Conservation (phyloP, 345 rosid species). For the Eutrema japonicum region DNA sequence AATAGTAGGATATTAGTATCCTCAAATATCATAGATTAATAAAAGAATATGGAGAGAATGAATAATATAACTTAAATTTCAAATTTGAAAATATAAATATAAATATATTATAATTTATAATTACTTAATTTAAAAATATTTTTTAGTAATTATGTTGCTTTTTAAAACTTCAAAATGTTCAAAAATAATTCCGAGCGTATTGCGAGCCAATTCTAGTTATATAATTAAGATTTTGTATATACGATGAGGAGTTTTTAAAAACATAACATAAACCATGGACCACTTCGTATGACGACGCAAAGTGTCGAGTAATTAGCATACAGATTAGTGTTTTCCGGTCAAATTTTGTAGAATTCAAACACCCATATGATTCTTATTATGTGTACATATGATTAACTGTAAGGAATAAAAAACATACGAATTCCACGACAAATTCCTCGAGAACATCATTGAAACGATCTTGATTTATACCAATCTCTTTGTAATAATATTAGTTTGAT, state of each 20-base stretch:
- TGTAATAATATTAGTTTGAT: constrained; percentile 16
- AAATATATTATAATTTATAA: too few species aligned
- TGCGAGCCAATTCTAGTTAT: too few species aligned
- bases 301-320: constrained; percentile 35
- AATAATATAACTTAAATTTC: too few species aligned
- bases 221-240: not conserved
- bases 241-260: constrained; percentile 7
- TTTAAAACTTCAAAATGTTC: too few species aligned
- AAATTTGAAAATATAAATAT: too few species aligned
- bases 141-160: too few species aligned
- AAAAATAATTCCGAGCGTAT: too few species aligned
- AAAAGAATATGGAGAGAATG: too few species aligned
- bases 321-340: constrained; percentile 29
- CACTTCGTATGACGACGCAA: constrained; percentile 29
- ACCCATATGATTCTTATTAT: constrained; percentile 17
- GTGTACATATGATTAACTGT: constrained; percentile 27
- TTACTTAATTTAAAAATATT: too few species aligned
- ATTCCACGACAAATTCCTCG: constrained; percentile 35
- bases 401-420: constrained; percentile 15
- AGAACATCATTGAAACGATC: constrained; percentile 16
- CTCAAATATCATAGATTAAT: too few species aligned
- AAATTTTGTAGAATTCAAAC: constrained; percentile 35
- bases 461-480: constrained; percentile 24
- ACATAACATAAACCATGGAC: constrained; percentile 19
- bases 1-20: too few species aligned